phyloP scores from a whole-genome alignment of 2,329 filamentous ascomycete genomes.

The Aspergillus candidus region DNA sequence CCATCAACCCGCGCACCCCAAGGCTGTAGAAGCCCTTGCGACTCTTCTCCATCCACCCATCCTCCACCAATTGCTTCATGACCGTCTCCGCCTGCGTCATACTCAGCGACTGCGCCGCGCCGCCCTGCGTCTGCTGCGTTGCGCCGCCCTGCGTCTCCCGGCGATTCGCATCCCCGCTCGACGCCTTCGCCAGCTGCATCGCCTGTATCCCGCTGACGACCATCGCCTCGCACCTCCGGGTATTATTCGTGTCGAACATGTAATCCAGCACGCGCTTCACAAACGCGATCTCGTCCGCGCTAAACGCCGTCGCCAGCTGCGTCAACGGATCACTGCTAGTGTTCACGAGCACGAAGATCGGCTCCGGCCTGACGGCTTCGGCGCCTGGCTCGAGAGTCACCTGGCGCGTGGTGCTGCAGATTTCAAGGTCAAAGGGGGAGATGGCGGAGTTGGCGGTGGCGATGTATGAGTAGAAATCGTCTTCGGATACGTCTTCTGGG shows the following conservation, averaged over 20 bases:
- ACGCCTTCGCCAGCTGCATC: constrained; percentile 55
- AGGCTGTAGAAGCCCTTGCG: constrained; percentile 66
- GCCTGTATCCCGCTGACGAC: constrained; percentile 76
- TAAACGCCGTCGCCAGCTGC: constrained; percentile 76
- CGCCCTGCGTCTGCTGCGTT: constrained; percentile 31
- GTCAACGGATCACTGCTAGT: constrained; percentile 77
- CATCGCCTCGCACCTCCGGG: constrained; percentile 70
- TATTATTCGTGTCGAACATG: constrained; percentile 90
- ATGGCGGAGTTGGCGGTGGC: constrained; percentile 64
- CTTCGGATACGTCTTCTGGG: constrained; percentile 59
- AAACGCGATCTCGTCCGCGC: constrained; percentile 79
- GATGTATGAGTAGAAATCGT: constrained; percentile 64
- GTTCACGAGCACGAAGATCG: constrained; percentile 82
- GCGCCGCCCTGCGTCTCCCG: constrained; percentile 40
- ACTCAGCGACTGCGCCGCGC: constrained; percentile 53
- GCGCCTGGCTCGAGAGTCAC: constrained; percentile 32
- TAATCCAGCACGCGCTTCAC: constrained; percentile 80
- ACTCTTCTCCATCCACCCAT: constrained; percentile 81
- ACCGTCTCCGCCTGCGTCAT: constrained; percentile 71
- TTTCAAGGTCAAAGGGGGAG: constrained; percentile 78
- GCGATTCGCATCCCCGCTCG: constrained; percentile 33
- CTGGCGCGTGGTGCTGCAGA: constrained; percentile 70
- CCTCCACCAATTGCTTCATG: constrained; percentile 62
- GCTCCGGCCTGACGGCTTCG: constrained; percentile 31
- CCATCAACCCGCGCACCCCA: constrained; percentile 71